Evolutionary conservation across 108 stramenopile genomes (phyloP), one percentile per base, ranked within the genome.

Genomic region (Bacterosira constricta): DNA sequence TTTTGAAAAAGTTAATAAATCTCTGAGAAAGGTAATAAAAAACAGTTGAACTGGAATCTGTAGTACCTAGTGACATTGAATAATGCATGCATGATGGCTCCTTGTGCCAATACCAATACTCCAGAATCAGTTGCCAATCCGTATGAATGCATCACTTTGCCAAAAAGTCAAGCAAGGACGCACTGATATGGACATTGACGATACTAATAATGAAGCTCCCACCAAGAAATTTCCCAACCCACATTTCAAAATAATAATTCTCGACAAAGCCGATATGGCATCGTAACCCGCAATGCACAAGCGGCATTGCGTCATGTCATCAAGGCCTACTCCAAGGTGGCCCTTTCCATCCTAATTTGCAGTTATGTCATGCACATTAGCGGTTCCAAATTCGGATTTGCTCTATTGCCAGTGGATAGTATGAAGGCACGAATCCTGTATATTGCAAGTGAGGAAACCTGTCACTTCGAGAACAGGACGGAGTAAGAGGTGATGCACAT

Each of bases 341-440:
- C 99, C 7, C 97, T 98, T 21, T 99, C 99, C 84, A 96, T 98
- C 76, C 83, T 99, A 46, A 95, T 99, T 65, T 99, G 99, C 80
- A 99, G 99, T 77, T 99, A 99, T 69, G 99, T 99, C 20, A 96
- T 95, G 6, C 94, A 98, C 25, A 97, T 99, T 53, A 99, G 99
- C 82, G 97, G 99, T 76, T 97, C 98, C 64, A 98, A 98, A 84
- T 99, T 99, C 69, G 88, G 99, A 7, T 99, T 99, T 88, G 82
- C 94, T 66, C 85, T 97, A 7, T 75, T 99, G 27, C 89, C 94
- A 1, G 65, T 75, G 1, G 76, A 68, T 17, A 85, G 92, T 46
- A 98, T 99, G 96, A 69, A 81, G 60, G 79, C 73, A n/a, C 85
- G 97, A 11, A 77, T 99, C 39, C 45, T 64, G 44, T 55, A 71